phyloP scores from a whole-genome alignment of 176 grass and related monocot species.

The Eragrostis curvula region DNA sequence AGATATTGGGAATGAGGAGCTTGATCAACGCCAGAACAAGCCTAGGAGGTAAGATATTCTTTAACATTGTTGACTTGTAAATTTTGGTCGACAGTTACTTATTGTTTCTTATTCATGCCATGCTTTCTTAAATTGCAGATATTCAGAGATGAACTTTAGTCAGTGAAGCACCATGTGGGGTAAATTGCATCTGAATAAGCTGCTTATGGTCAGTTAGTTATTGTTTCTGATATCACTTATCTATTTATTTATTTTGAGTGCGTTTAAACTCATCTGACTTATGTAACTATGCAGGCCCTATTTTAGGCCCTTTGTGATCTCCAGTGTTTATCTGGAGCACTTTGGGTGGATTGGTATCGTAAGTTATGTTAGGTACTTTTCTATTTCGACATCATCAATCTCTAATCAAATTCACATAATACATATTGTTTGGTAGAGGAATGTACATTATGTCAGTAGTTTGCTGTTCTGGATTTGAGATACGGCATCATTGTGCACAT shows the following conservation, averaged over 20 bases:
- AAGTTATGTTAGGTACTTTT: conserved; percentile 59
- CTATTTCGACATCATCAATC: conserved; percentile 9
- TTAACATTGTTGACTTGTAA: conserved; percentile 12
- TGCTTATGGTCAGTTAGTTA: conserved; percentile 46
- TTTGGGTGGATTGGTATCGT: conserved; percentile 54
- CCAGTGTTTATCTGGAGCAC: conserved; percentile 55
- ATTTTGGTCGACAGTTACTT: background rate
- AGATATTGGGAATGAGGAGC: conserved; percentile 82
- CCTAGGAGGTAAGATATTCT: conserved; percentile 73
- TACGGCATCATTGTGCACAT: background rate
- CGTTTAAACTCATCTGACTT: conserved; percentile 43
- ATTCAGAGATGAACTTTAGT: conserved; percentile 99
- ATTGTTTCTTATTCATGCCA: conserved; percentile 30
- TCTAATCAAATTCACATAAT: background rate
- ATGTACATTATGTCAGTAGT: background rate
- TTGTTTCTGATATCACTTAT: conserved; percentile 30
- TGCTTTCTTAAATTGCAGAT: conserved; percentile 62
- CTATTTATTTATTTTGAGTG: conserved; percentile 14
- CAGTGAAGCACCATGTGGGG: conserved; percentile 64
- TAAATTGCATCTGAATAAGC: conserved; percentile 52
- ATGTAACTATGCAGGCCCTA: conserved; percentile 47
- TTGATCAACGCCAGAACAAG: conserved; percentile 93
- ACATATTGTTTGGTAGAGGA: background rate
- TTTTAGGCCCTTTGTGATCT: conserved; percentile 52
- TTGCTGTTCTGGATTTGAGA: conserved; percentile 4